These are phyloP conservation scores for Scortechinia acanthostroma DNA, from an alignment of 2,329 filamentous ascomycete genomes.

Conservation along the genomic window DNA sequence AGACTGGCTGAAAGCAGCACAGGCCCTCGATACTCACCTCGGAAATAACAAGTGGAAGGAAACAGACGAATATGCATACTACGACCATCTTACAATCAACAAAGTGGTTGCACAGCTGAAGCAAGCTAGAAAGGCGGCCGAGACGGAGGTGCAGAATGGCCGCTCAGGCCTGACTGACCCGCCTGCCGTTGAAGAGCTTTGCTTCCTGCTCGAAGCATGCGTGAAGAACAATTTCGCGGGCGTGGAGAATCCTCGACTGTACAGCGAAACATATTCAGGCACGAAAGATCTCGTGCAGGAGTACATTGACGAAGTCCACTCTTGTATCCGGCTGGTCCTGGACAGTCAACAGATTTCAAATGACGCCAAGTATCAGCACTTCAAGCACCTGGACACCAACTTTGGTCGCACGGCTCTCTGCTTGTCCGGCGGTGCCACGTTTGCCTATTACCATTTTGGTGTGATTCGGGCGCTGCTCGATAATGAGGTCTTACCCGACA, in stretches of 20 bases:
- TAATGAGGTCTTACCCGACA: constrained; percentile 76
- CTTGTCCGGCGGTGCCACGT: constrained; percentile 84
- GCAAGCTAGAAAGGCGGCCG: constrained; percentile 51
- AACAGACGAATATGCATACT: constrained; percentile 73
- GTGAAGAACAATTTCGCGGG: constrained; percentile 97
- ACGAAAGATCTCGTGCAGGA: constrained; percentile 92
- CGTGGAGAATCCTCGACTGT: constrained; percentile 86
- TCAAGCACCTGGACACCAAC: constrained; percentile 84
- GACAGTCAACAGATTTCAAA: constrained; percentile 58
- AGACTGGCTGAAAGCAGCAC: constrained; percentile 77
- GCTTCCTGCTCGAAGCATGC: constrained; percentile 69
- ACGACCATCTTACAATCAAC: constrained; percentile 78
- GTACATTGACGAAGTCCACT: constrained; percentile 77
- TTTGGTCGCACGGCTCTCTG: constrained; percentile 89
- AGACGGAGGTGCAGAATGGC: constrained; percentile 31
- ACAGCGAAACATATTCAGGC: constrained; percentile 94
- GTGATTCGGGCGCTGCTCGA: constrained; percentile 85
- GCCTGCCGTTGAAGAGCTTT: constrained; percentile 65
- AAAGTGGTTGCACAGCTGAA: constrained; percentile 72
- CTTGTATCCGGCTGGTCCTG: constrained; percentile 59
- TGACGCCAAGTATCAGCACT: constrained; percentile 73
- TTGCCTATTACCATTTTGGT: constrained; percentile 95
- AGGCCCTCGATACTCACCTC: constrained; percentile 72
- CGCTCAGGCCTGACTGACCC: constrained; percentile 20
- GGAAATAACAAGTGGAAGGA: constrained; percentile 77